These are phyloP conservation scores for Clavispora fructus DNA, from an alignment of 805 yeast genomes.

Conservation along the genomic window DNA sequence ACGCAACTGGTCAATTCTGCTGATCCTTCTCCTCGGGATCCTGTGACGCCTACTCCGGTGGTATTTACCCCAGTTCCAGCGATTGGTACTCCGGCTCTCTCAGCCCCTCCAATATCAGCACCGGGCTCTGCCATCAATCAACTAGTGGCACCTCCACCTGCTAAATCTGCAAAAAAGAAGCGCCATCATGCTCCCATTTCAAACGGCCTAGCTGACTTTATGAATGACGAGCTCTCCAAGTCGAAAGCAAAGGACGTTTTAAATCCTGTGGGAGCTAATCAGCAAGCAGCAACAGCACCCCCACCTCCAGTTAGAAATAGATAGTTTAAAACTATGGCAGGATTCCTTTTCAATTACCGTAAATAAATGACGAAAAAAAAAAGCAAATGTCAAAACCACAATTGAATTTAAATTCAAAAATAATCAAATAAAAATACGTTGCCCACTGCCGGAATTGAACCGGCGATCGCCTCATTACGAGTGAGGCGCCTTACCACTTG, in stretches of 20 bases:
- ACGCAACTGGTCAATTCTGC: background rate
- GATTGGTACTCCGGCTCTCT: constrained; percentile 13
- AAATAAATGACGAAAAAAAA: too few relatives aligned
- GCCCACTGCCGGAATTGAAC: constrained; percentile 52
- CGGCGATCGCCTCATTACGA: constrained; percentile 52
- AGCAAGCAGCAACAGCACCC: constrained; percentile 10
- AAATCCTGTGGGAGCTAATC: background rate
- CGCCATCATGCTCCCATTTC: constrained; percentile 19
- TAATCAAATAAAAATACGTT: constrained; percentile 13
- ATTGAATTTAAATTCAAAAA: background rate
- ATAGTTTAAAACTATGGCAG: background rate
- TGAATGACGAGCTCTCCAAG: constrained; percentile 40
- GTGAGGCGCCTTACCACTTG: constrained; percentile 53
- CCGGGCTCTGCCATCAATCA: background rate
- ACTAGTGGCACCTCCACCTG: constrained; percentile 6
- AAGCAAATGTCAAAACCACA: too few relatives aligned
- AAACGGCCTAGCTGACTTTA: constrained; percentile 30
- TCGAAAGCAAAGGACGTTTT: constrained; percentile 32
- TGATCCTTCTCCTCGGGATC: constrained; percentile 5
- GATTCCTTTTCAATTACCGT: background rate
- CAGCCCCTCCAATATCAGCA: background rate
- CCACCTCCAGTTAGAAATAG: constrained; percentile 21
- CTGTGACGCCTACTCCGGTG: background rate
- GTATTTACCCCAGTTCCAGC: constrained; percentile 1
- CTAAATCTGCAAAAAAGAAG: constrained; percentile 21